These are phyloP conservation scores for Alternaria triticimaculans DNA, from an alignment of 2,329 filamentous ascomycete species.

Conservation along the genomic window DNA sequence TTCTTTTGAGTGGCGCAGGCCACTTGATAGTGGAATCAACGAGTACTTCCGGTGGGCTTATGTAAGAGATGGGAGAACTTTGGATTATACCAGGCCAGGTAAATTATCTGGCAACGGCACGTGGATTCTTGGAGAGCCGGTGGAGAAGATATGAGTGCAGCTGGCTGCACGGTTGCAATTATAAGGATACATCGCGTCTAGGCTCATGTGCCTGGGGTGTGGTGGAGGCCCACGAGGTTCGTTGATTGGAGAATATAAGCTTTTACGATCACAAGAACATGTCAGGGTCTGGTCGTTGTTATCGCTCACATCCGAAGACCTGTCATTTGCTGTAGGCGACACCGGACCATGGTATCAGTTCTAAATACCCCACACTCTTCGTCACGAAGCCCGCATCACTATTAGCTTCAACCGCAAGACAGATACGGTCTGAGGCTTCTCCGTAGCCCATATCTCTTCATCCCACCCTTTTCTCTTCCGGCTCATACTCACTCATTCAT, in stretches of 20 bases:
- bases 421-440: neutral
- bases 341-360: slow-evolving; percentile 3
- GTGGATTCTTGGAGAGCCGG: slow-evolving; percentile 35
- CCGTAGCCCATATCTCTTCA: neutral
- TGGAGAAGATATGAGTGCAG: slow-evolving; percentile 20
- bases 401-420: neutral
- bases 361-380: neutral
- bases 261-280: neutral
- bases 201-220: neutral
- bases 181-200: neutral
- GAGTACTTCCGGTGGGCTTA: slow-evolving; percentile 48
- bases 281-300: neutral
- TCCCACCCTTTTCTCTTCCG: neutral
- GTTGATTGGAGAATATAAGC: neutral
- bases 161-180: neutral
- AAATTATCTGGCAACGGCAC: slow-evolving; percentile 36
- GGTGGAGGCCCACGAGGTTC: neutral
- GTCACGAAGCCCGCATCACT: neutral
- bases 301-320: neutral
- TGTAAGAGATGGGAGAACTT: slow-evolving; percentile 32
- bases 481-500: neutral
- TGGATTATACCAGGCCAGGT: slow-evolving; percentile 43
- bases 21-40: slow-evolving; percentile 37
- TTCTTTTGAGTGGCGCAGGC: slow-evolving; percentile 48
- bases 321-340: neutral